phyloP scores from a whole-genome alignment of 257 asterid genomes.

The Nicotiana paniculata region DNA sequence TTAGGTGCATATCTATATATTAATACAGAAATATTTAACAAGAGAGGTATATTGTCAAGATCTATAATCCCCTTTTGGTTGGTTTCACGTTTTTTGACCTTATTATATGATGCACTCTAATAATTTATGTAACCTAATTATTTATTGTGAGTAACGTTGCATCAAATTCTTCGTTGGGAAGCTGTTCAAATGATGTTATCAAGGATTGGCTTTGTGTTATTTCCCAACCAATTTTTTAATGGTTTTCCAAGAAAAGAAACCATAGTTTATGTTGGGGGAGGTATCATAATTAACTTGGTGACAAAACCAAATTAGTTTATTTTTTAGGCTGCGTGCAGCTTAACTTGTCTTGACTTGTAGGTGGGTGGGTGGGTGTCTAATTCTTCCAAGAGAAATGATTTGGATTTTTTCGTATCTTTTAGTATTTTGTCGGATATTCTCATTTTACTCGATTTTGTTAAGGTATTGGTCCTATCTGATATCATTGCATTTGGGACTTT shows the following conservation, averaged over 20 bases:
- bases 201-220: slow-evolving; percentile 1
- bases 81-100: not conserved
- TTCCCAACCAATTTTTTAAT: slow-evolving; percentile 5
- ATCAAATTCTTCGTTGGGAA: slow-evolving; percentile 7
- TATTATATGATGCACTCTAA: not conserved
- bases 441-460: not conserved
- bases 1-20: not conserved
- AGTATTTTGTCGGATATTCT: not conserved
- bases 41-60: not conserved
- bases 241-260: not conserved
- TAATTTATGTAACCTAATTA: not conserved
- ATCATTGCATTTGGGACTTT: not conserved
- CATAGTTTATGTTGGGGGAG: not conserved
- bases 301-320: not conserved
- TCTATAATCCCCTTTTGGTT: not conserved
- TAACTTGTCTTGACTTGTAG: too few relatives aligned
- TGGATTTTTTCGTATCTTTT: not conserved
- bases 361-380: slow-evolving; percentile 13
- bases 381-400: slow-evolving; percentile 6
- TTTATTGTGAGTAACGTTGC: not conserved
- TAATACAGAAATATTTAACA: not conserved
- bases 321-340: too few relatives aligned
- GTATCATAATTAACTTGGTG: slow-evolving; percentile 9
- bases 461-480: not conserved
- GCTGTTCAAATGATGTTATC: slow-evolving; percentile 4